A percentile compares a stretch with the other conserved stretches of the same genome.
phyloP scores from a whole-genome alignment of 2,329 filamentous ascomycete species.

The Paraphaeosphaeria sporulosa region DNA sequence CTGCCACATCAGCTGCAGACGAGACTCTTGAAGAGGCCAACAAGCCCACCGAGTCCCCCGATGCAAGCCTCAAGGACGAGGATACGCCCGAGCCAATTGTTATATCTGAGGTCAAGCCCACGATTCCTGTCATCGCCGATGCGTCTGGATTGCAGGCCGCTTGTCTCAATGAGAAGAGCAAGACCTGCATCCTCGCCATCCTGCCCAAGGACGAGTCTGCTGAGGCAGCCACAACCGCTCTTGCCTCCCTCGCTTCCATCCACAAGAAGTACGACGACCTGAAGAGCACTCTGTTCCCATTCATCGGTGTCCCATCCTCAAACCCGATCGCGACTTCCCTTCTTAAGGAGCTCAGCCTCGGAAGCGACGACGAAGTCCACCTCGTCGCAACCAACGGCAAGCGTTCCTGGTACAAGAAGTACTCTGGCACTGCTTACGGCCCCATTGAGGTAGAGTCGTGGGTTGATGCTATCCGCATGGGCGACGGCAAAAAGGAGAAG shows the following conservation, averaged over 20 bases:
- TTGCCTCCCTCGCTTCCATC: conserved; percentile 74
- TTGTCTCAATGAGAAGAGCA: conserved; percentile 78
- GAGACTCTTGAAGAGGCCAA: conserved; percentile 58
- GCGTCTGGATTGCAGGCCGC: conserved; percentile 70
- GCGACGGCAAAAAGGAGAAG: conserved; percentile 81
- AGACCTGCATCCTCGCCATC: conserved; percentile 79
- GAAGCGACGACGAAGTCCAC: conserved; percentile 63
- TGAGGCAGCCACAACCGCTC: conserved; percentile 53
- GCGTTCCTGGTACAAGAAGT: conserved; percentile 84
- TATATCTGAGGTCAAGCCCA: conserved; percentile 61
- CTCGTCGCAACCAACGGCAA: conserved; percentile 86
- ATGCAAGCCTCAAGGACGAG: conserved; percentile 56
- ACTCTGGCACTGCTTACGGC: conserved; percentile 65
- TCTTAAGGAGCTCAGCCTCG: conserved; percentile 68
- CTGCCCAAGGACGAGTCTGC: conserved; percentile 53
- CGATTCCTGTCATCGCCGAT: conserved; percentile 71
- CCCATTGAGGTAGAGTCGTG: conserved; percentile 75
- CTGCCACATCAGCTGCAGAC: conserved; percentile 57
- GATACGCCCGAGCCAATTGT: conserved; percentile 58
- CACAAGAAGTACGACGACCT: conserved; percentile 75
- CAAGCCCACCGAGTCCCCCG: conserved; percentile 62
- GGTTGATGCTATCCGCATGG: conserved; percentile 90
- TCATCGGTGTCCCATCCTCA: conserved; percentile 74
- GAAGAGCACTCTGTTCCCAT: conserved; percentile 78
- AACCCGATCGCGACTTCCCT: conserved; percentile 66